Conservation (phyloP, 176 grass and related monocot species). For the Carex cristatella region DNA sequence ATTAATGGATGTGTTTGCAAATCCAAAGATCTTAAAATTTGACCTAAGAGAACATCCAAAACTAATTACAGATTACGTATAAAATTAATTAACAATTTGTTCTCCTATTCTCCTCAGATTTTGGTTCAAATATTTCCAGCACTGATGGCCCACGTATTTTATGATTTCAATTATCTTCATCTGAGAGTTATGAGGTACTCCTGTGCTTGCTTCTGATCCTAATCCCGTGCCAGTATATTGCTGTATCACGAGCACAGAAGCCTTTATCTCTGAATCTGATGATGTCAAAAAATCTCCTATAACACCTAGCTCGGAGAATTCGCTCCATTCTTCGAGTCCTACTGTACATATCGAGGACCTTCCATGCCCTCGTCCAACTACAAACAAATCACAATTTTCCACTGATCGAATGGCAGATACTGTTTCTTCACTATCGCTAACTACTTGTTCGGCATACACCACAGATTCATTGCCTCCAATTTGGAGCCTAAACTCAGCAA, state of each 20-base stretch:
- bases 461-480: constrained; percentile 36
- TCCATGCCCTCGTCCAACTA: constrained; percentile 45
- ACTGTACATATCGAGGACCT: constrained; percentile 39
- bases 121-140: background rate
- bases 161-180: background rate
- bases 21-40: background rate
- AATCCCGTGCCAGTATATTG: constrained; percentile 34
- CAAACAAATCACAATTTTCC: constrained; percentile 43
- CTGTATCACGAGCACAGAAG: constrained; percentile 53
- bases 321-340: constrained; percentile 48
- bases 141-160: background rate
- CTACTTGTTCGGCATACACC: constrained; percentile 47
- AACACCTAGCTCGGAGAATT: constrained; percentile 57
- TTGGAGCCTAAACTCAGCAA: constrained; percentile 39
- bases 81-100: background rate
- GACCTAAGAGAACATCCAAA: background rate
- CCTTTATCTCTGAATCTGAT: constrained; percentile 30
- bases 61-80: background rate
- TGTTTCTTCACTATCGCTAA: constrained; percentile 49
- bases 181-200: background rate
- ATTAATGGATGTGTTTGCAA: too few species aligned
- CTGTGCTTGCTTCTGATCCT: background rate
- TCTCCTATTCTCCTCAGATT: background rate
- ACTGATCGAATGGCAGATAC: constrained; percentile 44
- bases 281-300: constrained; percentile 64